Conservation (phyloP, 257 asterid species). For the Salvia splendens region DNA sequence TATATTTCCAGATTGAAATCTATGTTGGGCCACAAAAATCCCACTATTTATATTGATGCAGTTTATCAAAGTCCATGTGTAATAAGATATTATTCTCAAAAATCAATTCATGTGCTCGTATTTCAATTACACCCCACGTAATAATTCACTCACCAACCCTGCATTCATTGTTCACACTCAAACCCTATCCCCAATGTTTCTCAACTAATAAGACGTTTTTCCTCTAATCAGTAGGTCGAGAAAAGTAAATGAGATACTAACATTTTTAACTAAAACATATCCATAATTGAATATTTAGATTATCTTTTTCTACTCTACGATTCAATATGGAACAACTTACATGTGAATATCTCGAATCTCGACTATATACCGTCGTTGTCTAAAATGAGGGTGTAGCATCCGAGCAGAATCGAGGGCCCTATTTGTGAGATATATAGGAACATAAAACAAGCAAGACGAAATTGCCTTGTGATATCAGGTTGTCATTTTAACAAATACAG, state of each 20-base stretch:
- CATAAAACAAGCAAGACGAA: conserved; percentile 10
- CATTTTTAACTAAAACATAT: too few relatives aligned
- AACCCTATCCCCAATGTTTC: neutral
- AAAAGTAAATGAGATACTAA: too few relatives aligned
- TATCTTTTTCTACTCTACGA: too few relatives aligned
- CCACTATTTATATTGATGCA: conserved; percentile 1
- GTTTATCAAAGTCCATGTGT: too few relatives aligned
- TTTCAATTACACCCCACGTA: conserved; percentile 31
- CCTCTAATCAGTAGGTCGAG: too few relatives aligned
- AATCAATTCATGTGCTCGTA: conserved; percentile 27
- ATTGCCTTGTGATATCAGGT: conserved; percentile 24
- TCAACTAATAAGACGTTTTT: too few relatives aligned
- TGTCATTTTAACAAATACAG: conserved; percentile 13
- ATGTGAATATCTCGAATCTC: too few relatives aligned
- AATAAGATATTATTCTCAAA: neutral
- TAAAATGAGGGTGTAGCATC: neutral
- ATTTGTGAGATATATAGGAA: conserved; percentile 20
- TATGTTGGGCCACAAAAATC: conserved; percentile 17
- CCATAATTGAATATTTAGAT: too few relatives aligned
- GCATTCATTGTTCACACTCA: conserved; percentile 12
- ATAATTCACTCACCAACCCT: conserved; percentile 33
- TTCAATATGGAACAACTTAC: too few relatives aligned
- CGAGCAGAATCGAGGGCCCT: conserved; percentile 21
- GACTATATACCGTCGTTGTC: conserved; percentile 11
- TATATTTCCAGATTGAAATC: neutral